phyloP scores from a whole-genome alignment of 2,329 filamentous ascomycete genomes.

The Pseudogymnoascus sp. region DNA sequence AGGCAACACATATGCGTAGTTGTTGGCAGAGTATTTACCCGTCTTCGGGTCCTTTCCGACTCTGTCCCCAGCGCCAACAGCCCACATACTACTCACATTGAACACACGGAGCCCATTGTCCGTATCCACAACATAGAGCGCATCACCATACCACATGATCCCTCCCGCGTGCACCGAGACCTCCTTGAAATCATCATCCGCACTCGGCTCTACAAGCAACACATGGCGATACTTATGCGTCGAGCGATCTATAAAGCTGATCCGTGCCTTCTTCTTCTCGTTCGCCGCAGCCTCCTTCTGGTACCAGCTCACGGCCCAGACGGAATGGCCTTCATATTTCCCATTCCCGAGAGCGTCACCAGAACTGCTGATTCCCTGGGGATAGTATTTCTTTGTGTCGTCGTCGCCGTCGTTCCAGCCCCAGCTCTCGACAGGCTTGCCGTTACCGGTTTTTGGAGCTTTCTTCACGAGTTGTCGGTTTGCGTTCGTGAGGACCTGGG shows the following conservation, averaged over 20 bases:
- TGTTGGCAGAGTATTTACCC: slow-evolving; percentile 27
- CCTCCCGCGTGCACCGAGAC: slow-evolving; percentile 32
- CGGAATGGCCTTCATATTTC: slow-evolving; percentile 29
- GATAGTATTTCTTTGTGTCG: slow-evolving; percentile 29
- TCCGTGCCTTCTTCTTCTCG: slow-evolving; percentile 22
- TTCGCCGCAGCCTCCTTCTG: slow-evolving; percentile 19
- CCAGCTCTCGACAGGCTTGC: not conserved
- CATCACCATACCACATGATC: slow-evolving; percentile 32
- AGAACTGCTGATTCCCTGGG: slow-evolving; percentile 32
- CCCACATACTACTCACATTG: slow-evolving; percentile 32
- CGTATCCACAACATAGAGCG: slow-evolving; percentile 32
- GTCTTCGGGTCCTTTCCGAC: slow-evolving; percentile 26
- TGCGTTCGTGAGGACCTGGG: not conserved
- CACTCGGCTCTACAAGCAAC: slow-evolving; percentile 30
- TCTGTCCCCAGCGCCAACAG: slow-evolving; percentile 27
- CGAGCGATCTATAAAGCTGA: slow-evolving; percentile 29
- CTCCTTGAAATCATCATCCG: slow-evolving; percentile 28
- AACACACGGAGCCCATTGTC: slow-evolving; percentile 31
- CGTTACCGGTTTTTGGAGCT: not conserved
- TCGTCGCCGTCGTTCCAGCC: slow-evolving; percentile 26
- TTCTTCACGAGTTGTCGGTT: slow-evolving; percentile 3
- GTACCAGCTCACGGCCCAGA: slow-evolving; percentile 32
- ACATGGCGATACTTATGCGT: slow-evolving; percentile 29
- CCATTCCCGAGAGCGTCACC: slow-evolving; percentile 28
- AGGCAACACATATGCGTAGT: slow-evolving; percentile 31